These are phyloP conservation scores for Fusarium nygamai DNA, from an alignment of 2,329 filamentous ascomycete genomes.

Conservation along the genomic window DNA sequence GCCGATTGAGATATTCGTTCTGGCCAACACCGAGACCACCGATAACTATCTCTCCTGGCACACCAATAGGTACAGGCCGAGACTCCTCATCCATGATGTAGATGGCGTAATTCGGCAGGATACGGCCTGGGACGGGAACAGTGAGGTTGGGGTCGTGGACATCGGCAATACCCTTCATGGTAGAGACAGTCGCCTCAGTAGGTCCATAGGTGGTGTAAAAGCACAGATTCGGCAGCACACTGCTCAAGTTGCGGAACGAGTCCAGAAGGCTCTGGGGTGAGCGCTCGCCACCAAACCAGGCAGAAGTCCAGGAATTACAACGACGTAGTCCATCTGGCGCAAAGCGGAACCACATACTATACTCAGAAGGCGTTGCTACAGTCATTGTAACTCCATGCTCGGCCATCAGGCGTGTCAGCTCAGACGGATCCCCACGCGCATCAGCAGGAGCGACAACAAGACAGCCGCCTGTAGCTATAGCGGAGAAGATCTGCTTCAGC, in stretches of 20 bases:
- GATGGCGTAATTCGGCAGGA: neutral
- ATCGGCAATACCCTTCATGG: neutral
- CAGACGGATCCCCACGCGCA: neutral
- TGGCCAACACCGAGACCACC: neutral
- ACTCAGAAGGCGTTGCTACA: neutral
- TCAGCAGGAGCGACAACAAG: neutral
- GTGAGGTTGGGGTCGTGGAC: neutral
- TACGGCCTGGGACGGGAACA: neutral
- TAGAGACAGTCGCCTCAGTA: neutral
- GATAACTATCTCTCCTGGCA: neutral
- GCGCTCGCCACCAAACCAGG: neutral
- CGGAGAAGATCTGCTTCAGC: slow-evolving; percentile 9
- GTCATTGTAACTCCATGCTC: neutral
- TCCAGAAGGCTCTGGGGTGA: neutral
- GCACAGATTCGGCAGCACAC: neutral
- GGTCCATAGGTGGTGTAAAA: neutral
- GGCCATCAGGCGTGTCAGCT: neutral
- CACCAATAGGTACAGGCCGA: neutral
- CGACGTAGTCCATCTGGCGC: neutral
- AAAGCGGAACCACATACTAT: neutral
- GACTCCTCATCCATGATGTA: neutral
- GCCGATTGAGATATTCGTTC: neutral
- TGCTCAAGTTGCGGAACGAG: neutral
- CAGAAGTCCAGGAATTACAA: neutral
- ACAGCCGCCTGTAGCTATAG: neutral